Percentiles rank a stretch among this genome's conserved stretches.
phyloP scores from a whole-genome alignment of 805 yeast species.

The Candida stauntonica region DNA sequence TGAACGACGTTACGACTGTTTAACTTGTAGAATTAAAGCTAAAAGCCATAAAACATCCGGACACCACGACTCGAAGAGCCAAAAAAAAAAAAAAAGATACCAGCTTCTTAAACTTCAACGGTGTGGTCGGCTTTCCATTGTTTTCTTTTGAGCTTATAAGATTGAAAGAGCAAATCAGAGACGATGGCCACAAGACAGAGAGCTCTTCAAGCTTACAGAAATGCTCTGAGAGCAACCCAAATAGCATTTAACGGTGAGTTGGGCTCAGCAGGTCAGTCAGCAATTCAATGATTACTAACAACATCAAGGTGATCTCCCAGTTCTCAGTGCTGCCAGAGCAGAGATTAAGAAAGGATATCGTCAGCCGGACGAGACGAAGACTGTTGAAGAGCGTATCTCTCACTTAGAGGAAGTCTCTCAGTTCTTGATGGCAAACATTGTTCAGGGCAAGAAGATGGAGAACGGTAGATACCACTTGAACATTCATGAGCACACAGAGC shows the following conservation, averaged over 20 bases:
- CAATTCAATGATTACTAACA: conserved; percentile 17
- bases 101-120: too few relatives aligned
- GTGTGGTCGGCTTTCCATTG: too few relatives aligned
- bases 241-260: conserved; percentile 46
- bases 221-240: conserved; percentile 61
- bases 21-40: too few relatives aligned
- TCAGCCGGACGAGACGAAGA: conserved; percentile 43
- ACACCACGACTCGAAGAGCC: conserved; percentile 1
- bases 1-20: not conserved
- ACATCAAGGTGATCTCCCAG: conserved; percentile 31
- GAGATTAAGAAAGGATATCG: conserved; percentile 54
- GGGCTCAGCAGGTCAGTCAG: not conserved
- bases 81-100: not conserved
- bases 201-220: conserved; percentile 55
- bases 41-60: conserved; percentile 9
- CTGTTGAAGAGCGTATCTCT: conserved; percentile 45
- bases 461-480: conserved; percentile 50
- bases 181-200: conserved; percentile 20
- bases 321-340: conserved; percentile 55
- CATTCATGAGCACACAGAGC: conserved; percentile 76
- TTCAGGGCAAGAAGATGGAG: conserved; percentile 62
- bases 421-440: conserved; percentile 71
- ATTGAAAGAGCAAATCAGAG: too few relatives aligned
- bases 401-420: conserved; percentile 66
- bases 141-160: too few relatives aligned